Evolutionary conservation across 208 protist species (phyloP).

Genomic region (Crithidia sp.): DNA sequence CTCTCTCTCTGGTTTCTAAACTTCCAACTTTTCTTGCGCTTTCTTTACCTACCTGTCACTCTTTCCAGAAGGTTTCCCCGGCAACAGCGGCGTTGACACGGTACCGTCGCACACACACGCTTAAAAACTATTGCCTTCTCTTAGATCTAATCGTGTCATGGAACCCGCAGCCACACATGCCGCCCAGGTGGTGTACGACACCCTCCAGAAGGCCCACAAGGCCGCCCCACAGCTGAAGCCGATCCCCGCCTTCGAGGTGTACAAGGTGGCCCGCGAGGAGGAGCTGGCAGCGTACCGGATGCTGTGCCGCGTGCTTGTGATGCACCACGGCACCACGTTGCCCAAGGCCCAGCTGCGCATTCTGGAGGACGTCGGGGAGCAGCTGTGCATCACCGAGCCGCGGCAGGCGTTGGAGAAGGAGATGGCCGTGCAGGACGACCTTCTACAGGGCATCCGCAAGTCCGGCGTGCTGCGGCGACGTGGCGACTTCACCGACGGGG

Average conservation of each 20-base stretch:
- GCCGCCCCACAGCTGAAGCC: slow-evolving; percentile 34
- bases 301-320: slow-evolving; percentile 75
- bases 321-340: slow-evolving; percentile 61
- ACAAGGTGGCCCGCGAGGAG: slow-evolving; percentile 83
- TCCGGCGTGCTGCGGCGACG: slow-evolving; percentile 64
- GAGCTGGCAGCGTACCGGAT: slow-evolving; percentile 78
- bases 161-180: slow-evolving; percentile 7
- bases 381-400: slow-evolving; percentile 38
- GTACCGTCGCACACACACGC: no score
- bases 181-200: slow-evolving; percentile 53
- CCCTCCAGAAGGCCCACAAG: slow-evolving; percentile 52
- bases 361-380: slow-evolving; percentile 78
- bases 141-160: neutral
- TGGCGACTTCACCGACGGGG: slow-evolving; percentile 83
- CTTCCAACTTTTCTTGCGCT: no score
- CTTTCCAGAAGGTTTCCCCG: no score
- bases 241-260: slow-evolving; percentile 72
- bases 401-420: slow-evolving; percentile 58
- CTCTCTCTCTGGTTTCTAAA: no score
- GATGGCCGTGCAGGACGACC: slow-evolving; percentile 51
- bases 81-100: no score
- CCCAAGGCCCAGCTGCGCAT: slow-evolving; percentile 64
- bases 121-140: no score
- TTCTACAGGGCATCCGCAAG: slow-evolving; percentile 52
- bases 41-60: no score